A percentile compares a stretch with the other conserved stretches of the same genome.
Conservation (phyloP, 1,139 yeast species). For the Scheffersomyces titani region DNA sequence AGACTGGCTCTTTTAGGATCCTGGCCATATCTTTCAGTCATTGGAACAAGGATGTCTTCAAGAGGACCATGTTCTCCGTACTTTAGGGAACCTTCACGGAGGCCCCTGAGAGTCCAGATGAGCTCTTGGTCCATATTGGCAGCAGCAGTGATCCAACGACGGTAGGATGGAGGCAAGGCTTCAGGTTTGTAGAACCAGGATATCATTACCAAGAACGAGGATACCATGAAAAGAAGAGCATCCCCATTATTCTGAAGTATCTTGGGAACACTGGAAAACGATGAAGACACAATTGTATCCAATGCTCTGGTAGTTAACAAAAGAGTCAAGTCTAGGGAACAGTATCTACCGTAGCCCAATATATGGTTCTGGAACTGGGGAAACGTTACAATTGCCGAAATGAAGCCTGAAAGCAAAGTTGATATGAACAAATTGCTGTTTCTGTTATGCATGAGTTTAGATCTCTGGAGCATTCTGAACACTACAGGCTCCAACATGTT, state of each 20-base stretch:
- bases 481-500: slow-evolving; percentile 35
- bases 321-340: slow-evolving; percentile 35
- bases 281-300: slow-evolving; percentile 33
- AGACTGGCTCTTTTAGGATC: slow-evolving; percentile 25
- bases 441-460: slow-evolving; percentile 11
- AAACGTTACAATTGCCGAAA: slow-evolving; percentile 28
- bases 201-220: slow-evolving; percentile 35
- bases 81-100: slow-evolving; percentile 22
- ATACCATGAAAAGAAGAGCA: slow-evolving; percentile 27
- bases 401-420: slow-evolving; percentile 30
- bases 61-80: slow-evolving; percentile 29
- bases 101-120: slow-evolving; percentile 20
- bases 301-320: slow-evolving; percentile 38
- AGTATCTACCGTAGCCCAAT: slow-evolving; percentile 28
- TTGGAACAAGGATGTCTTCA: slow-evolving; percentile 21
- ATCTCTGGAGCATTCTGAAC: slow-evolving; percentile 15
- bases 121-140: slow-evolving; percentile 41
- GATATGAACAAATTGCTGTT: slow-evolving; percentile 26
- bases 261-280: slow-evolving; percentile 20
- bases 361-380: slow-evolving; percentile 34
- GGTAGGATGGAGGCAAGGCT: slow-evolving; percentile 36
- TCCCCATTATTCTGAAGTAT: slow-evolving; percentile 22
- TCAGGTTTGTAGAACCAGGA: slow-evolving; percentile 37
- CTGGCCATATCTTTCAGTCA: slow-evolving; percentile 28
- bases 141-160: slow-evolving; percentile 43